These are phyloP conservation scores for Tylopilus plumbeoviolaceoides DNA, from an alignment of 768 basidiomycete genomes.

Conservation along the genomic window DNA sequence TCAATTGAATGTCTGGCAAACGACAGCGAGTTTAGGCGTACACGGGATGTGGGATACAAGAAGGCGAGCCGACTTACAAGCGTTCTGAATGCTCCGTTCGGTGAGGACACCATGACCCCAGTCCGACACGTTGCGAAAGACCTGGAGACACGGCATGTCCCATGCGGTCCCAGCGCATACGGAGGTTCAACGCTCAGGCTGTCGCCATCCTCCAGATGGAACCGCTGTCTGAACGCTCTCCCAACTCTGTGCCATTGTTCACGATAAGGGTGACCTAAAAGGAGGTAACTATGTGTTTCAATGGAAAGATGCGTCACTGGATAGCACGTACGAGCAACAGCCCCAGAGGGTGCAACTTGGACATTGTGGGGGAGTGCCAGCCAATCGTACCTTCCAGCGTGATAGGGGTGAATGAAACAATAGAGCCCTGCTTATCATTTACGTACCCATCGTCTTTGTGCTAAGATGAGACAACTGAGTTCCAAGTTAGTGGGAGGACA, in stretches of 20 bases:
- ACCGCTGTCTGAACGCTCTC: slow-evolving; percentile 57
- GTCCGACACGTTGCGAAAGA: slow-evolving; percentile 80
- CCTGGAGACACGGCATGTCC: slow-evolving; percentile 72
- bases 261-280: slow-evolving; percentile 63
- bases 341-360: slow-evolving; percentile 56
- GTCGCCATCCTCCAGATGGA: slow-evolving; percentile 46
- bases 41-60: background rate
- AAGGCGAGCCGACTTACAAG: slow-evolving; percentile 54
- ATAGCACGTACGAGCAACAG: slow-evolving; percentile 49
- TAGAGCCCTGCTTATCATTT: background rate
- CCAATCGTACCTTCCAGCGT: slow-evolving; percentile 55
- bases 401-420: slow-evolving; percentile 6
- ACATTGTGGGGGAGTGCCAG: slow-evolving; percentile 79
- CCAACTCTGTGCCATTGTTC: too few species aligned
- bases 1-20: slow-evolving; percentile 65
- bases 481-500: background rate
- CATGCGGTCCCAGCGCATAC: slow-evolving; percentile 42
- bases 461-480: slow-evolving; percentile 16
- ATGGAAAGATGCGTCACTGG: background rate
- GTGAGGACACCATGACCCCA: slow-evolving; percentile 93
- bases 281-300: background rate
- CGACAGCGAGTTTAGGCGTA: background rate
- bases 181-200: slow-evolving; percentile 35
- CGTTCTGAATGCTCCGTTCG: slow-evolving; percentile 91
- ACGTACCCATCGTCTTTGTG: slow-evolving; percentile 45